These are phyloP conservation scores for Porphyridium purpureum DNA, from an alignment of 23 red algal species.

Conservation along the genomic window DNA sequence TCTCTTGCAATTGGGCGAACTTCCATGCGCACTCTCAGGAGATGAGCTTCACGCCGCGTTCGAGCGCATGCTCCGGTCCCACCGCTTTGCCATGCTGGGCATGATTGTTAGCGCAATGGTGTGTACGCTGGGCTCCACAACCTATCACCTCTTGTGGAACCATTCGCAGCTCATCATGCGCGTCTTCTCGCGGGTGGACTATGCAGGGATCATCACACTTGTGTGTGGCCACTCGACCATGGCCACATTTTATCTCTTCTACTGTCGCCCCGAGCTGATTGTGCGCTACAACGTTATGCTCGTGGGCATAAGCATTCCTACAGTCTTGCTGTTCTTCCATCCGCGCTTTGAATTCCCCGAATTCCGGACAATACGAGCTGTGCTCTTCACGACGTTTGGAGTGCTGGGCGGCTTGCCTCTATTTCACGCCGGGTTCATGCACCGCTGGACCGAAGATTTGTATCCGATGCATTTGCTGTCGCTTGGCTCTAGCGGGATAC, in stretches of 20 bases:
- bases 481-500: background rate
- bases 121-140: constrained; percentile 6
- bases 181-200: constrained; percentile 11
- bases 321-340: background rate
- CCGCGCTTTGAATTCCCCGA: background rate
- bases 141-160: constrained; percentile 13
- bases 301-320: background rate
- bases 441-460: background rate
- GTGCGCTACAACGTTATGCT: constrained; percentile 3
- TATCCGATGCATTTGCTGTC: constrained; percentile 1
- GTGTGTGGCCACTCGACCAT: constrained; percentile 10
- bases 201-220: constrained; percentile 11
- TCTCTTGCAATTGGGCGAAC: background rate
- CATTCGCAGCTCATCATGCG: too few relatives aligned
- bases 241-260: constrained; percentile 10
- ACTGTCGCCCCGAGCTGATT: constrained; percentile 3
- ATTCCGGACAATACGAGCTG: background rate
- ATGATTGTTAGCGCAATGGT: constrained; percentile 6
- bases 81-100: constrained; percentile 1
- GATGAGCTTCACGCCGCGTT: background rate
- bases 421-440: constrained; percentile 2
- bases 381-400: constrained; percentile 3
- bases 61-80: background rate
- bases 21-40: background rate
- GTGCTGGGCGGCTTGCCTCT: background rate